These are phyloP conservation scores for Neopestalotiopsis sp. DNA, from an alignment of 2,329 filamentous ascomycete genomes.

Conservation along the genomic window DNA sequence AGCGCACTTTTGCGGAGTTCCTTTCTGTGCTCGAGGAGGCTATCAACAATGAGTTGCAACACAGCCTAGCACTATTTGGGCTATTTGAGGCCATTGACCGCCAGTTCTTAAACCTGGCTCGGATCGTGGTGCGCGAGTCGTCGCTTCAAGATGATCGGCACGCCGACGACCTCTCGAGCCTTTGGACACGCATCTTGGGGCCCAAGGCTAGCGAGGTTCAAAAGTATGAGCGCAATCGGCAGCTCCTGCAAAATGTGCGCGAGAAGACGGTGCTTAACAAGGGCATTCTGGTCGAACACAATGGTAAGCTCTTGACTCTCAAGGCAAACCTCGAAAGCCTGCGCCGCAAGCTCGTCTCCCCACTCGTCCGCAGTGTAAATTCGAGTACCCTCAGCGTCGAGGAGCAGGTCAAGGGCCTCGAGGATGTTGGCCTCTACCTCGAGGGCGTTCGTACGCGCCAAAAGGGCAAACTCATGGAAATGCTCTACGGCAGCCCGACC, in stretches of 20 bases:
- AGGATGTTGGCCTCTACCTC: slow-evolving; percentile 80
- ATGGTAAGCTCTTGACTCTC: slow-evolving; percentile 80
- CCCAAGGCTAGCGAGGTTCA: slow-evolving; percentile 75
- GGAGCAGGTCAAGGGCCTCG: slow-evolving; percentile 83
- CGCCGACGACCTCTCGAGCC: slow-evolving; percentile 78
- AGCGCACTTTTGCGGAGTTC: slow-evolving; percentile 88
- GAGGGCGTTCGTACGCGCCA: slow-evolving; percentile 78
- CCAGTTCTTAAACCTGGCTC: slow-evolving; percentile 87
- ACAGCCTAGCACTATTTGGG: slow-evolving; percentile 79
- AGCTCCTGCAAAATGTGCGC: slow-evolving; percentile 78
- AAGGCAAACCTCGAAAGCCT: slow-evolving; percentile 89
- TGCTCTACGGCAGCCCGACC: slow-evolving; percentile 65
- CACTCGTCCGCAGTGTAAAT: slow-evolving; percentile 75
- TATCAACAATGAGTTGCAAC: slow-evolving; percentile 82
- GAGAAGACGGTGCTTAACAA: slow-evolving; percentile 88
- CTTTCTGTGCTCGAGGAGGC: slow-evolving; percentile 86
- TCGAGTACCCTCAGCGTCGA: slow-evolving; percentile 76
- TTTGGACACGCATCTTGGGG: slow-evolving; percentile 88
- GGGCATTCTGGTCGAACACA: slow-evolving; percentile 83
- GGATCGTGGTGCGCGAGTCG: slow-evolving; percentile 83
- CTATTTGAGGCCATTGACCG: slow-evolving; percentile 93
- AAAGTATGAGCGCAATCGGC: slow-evolving; percentile 91
- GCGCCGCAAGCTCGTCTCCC: slow-evolving; percentile 81
- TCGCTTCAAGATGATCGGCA: slow-evolving; percentile 81
- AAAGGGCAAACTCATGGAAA: slow-evolving; percentile 82